These are phyloP conservation scores for Pestalotiopsis sp. DNA, from an alignment of 2,329 filamentous ascomycete species.

Conservation along the genomic window DNA sequence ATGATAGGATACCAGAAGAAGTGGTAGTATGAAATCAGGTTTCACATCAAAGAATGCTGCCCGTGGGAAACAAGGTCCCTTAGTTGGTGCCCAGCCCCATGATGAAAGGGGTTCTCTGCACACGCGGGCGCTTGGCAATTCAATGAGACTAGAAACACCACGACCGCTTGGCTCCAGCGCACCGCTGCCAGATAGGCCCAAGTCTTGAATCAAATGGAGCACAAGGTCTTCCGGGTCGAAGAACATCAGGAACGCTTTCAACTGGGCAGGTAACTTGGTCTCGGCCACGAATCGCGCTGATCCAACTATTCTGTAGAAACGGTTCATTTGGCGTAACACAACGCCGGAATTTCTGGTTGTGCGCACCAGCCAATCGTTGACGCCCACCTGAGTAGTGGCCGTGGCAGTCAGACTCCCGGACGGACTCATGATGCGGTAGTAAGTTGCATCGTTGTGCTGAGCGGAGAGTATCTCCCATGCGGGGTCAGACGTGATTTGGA, in stretches of 20 bases:
- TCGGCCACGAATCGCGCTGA: neutral
- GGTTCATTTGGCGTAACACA: neutral
- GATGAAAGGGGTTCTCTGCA: neutral
- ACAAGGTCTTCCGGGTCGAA: neutral
- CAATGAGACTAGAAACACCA: neutral
- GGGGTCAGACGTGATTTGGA: neutral
- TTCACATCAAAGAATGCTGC: neutral
- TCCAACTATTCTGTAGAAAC: neutral
- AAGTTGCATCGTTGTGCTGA: neutral
- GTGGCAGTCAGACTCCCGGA: neutral
- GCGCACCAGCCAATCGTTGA: neutral
- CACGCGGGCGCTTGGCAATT: neutral
- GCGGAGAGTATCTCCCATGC: neutral
- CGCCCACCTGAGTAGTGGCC: neutral
- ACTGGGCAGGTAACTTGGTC: neutral
- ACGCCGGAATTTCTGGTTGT: neutral
- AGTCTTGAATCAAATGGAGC: neutral
- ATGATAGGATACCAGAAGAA: neutral
- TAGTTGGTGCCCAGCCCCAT: neutral
- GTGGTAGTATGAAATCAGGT: neutral
- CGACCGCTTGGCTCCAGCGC: neutral
- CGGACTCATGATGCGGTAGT: neutral
- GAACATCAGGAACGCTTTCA: neutral
- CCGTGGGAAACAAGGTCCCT: neutral
- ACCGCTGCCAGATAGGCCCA: neutral